Base-by-base conservation (phyloP, 768 basidiomycete species). In the Agaricus blazei region DNA sequence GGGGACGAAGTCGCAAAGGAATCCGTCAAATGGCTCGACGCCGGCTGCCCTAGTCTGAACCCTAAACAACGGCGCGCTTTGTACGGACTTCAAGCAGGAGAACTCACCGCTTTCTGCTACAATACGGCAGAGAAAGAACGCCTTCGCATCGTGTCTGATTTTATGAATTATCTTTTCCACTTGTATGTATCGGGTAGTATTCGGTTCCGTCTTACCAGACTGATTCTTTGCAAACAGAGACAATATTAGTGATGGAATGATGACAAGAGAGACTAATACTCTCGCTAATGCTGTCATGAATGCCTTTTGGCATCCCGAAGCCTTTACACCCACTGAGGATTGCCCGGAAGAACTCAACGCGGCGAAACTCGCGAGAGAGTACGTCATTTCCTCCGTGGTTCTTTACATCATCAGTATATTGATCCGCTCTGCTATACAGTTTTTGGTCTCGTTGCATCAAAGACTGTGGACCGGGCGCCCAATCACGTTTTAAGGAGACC, bases 181-280 rank as follows among this genome's bases (percentile, higher is more conserved):
- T 61, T 81, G 78, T 80, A 19, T 19, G 19, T 19, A 19, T 19
- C 19, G 55, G 45, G 77, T 71, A 56, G 58, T 54, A 51, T 29
- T 50, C 51, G 54, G 48, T 54, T 48, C 57, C 41, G 19, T 29
- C 52, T 59, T 51, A 51, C 52, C n/a, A 31, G 58, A 50, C 27
- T 56, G 46, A 58, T 52, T 28, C 36, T 56, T 24, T 19, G 48
- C 61, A 19, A 19, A 12, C 59, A 78, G 77, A 36, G 88, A 91
- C 65, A 83, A 91, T 64, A 80, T 90, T 65, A 87, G 85, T 63
- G 88, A 90, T 63, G 85, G 86, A 51, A 87, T 88, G 85, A 81
- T 85, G 74, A 79, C 80, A 52, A 72, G 76, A 31, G 80, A 84
- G 48, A 82, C 85, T 3, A 74, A 77, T 58, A 71, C 74, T 15